Base-by-base conservation (phyloP, 192 early-diverging fungal genomes). In the Gorgonomyces haynaldii region DNA sequence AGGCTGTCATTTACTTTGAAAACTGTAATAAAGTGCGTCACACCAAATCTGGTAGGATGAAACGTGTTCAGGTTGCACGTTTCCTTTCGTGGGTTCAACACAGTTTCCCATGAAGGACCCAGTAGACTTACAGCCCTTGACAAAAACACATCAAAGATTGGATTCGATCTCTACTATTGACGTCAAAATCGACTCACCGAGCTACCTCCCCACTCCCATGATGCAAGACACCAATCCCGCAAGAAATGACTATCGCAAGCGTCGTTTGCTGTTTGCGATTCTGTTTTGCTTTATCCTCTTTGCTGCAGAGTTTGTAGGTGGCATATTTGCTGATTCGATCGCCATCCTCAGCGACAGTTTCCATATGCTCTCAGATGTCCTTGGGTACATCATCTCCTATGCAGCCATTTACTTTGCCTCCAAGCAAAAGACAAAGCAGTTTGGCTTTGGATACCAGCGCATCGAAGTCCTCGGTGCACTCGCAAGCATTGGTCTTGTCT, bases 261-360 rank as follows among this genome's bases (percentile, higher is more conserved):
- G 23, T 12, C 31, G 46, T 5, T 20, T 49, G 35, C 31, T 26
- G 24, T 37, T 49, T 23, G 46, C 46, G 9, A 37, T 49, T 49
- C 23, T 20, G 4, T 49, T 61, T 58, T 61, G 60, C 28, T 39
- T 57, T 30, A 45, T 64, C 6, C 80, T 87, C 67, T 89, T 89
- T 55, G 51, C 86, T 28, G 58, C 74, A 12, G 86, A 92, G 58
- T 73, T 89, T 21, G 65, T 84, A 4, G 72, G 84, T 41, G 89
- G 89, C 3, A 79, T 78, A 44, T 60, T 73, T 50, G 75, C 78
- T 0, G 71, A 74, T 29, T 88, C 86, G 20, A 69, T 92, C 34
- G 82, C 87, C 1, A 64, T 92, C 20, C 64, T 92, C 13, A 82
- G 83, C 5, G 89, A 92, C 64, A 80, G 85, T 12, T 89, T 83